Percentiles rank a stretch among this genome's conserved stretches.
Conservation (phyloP, 768 basidiomycete genomes). For the Brasilioporus rufonigricans region DNA sequence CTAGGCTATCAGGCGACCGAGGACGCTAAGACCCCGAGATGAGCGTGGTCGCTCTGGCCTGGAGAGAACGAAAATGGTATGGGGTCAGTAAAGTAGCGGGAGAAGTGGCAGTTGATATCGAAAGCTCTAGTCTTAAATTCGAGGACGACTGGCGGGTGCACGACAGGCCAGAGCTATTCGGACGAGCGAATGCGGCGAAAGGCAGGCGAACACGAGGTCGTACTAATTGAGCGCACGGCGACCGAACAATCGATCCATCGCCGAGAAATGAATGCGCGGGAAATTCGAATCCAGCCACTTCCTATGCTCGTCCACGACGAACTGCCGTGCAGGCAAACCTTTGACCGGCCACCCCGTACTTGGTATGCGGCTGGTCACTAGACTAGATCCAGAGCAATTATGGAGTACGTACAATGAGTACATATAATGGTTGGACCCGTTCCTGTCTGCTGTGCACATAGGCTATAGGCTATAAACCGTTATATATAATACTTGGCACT, state of each 20-base stretch:
- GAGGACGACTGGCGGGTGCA: slow-evolving; percentile 7
- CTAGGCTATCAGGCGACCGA: not conserved
- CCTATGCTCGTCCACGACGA: not conserved
- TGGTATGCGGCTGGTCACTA: no score
- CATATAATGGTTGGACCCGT: not conserved
- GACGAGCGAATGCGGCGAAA: slow-evolving; percentile 20
- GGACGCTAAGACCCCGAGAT: slow-evolving; percentile 31
- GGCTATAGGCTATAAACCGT: not conserved
- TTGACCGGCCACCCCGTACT: not conserved
- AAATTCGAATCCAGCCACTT: not conserved
- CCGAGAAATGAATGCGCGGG: not conserved
- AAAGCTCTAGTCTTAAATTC: slow-evolving; percentile 29
- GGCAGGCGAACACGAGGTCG: slow-evolving; percentile 8
- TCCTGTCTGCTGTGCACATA: not conserved
- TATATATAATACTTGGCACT: not conserved
- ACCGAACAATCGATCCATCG: slow-evolving; percentile 7
- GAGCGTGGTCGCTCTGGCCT: slow-evolving; percentile 35
- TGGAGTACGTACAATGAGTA: not conserved
- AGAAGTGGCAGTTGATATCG: slow-evolving; percentile 36
- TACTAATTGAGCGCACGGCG: slow-evolving; percentile 19
- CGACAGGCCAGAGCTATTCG: slow-evolving; percentile 24
- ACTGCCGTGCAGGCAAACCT: no score
- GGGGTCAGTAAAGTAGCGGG: slow-evolving; percentile 35
- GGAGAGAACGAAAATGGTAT: slow-evolving; percentile 41
- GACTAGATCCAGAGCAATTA: no score